Conservation (phyloP, 306 rosid genomes). For the Astragalus glycyphyllos region DNA sequence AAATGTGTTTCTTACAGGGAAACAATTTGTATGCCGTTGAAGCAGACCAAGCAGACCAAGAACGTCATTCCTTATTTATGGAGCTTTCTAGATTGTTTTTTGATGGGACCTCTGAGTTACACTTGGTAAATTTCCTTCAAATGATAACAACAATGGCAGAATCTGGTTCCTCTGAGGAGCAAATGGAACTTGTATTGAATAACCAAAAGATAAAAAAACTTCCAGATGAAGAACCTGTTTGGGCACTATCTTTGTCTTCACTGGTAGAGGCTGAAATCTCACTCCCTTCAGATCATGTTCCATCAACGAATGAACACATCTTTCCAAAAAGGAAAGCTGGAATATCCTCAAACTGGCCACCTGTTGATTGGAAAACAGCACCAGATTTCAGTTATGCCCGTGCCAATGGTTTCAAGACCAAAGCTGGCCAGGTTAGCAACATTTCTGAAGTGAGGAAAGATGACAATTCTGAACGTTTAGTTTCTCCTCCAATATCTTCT, state of each 20-base stretch:
- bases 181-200: conserved; percentile 68
- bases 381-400: conserved; percentile 77
- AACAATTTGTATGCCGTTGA: conserved; percentile 60
- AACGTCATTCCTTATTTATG: conserved; percentile 77
- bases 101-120: conserved; percentile 64
- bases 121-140: conserved; percentile 88
- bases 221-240: conserved; percentile 76
- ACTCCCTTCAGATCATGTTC: conserved; percentile 40
- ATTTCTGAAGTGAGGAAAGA: conserved; percentile 40
- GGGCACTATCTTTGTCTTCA: conserved; percentile 62
- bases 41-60: conserved; percentile 64
- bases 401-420: conserved; percentile 60
- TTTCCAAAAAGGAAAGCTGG: conserved; percentile 57
- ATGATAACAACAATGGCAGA: conserved; percentile 82
- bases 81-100: conserved; percentile 82
- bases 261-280: conserved; percentile 44
- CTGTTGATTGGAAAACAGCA: conserved; percentile 86
- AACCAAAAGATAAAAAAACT: conserved; percentile 74
- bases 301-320: conserved; percentile 47
- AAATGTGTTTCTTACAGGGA: conserved; percentile 58
- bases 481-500: conserved; percentile 39
- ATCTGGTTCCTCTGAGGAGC: conserved; percentile 71
- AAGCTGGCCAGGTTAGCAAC: conserved; percentile 49
- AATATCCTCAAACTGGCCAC: conserved; percentile 66
- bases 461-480: conserved; percentile 46